A percentile compares a stretch with the other conserved stretches of the same genome.
phyloP scores from a whole-genome alignment of 1,284 basidiomycete species.

The Cutaneotrichosporon dermatis region DNA sequence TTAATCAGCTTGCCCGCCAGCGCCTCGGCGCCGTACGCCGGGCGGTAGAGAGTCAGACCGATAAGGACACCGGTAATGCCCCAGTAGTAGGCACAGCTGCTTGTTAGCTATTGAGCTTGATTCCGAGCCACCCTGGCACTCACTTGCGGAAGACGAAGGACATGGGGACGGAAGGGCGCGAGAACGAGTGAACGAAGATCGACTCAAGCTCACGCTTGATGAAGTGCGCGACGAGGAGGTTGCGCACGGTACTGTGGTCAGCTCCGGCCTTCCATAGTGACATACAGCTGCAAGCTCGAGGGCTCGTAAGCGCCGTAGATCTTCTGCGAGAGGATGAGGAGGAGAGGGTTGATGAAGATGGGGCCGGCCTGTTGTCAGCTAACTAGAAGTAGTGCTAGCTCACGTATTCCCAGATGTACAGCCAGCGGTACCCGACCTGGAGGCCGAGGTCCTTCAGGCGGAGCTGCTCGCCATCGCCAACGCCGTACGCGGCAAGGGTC shows the following conservation, averaged over 20 bases:
- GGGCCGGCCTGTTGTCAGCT: conserved; percentile 65
- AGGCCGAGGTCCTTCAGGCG: conserved; percentile 79
- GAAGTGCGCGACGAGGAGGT: conserved; percentile 80
- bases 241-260: conserved; percentile 63
- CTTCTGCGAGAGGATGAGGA: conserved; percentile 62
- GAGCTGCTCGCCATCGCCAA: conserved; percentile 59
- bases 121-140: conserved; percentile 25
- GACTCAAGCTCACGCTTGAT: conserved; percentile 91
- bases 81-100: conserved; percentile 83
- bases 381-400: conserved; percentile 38
- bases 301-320: conserved; percentile 37
- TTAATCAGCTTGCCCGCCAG: conserved; percentile 67
- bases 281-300: conserved; percentile 39
- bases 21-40: conserved; percentile 58
- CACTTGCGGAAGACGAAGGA: conserved; percentile 87
- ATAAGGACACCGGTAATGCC: conserved; percentile 73
- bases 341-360: conserved; percentile 80
- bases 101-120: not conserved
- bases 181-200: conserved; percentile 90
- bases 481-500: conserved; percentile 57
- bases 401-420: conserved; percentile 89
- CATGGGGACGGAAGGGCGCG: conserved; percentile 88
- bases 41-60: conserved; percentile 74
- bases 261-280: conserved; percentile 4
- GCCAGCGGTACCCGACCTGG: conserved; percentile 78